A percentile compares a stretch with the other conserved stretches of the same genome.
Evolutionary conservation across 2,329 filamentous ascomycete species (phyloP).

Genomic region (Arthrobotrys iridis): DNA sequence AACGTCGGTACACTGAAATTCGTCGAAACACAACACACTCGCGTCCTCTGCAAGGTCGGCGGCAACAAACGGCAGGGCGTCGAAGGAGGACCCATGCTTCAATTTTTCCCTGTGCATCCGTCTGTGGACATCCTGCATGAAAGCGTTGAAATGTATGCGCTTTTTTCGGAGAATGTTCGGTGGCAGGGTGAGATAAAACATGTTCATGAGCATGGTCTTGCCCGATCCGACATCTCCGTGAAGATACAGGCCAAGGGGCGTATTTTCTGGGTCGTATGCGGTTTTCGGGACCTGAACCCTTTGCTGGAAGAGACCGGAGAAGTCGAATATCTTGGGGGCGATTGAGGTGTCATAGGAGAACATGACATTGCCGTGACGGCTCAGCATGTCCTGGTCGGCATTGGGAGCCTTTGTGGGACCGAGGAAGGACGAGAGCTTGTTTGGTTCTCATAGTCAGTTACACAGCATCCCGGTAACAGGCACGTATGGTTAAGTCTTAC

Average conservation of each 20-base stretch:
- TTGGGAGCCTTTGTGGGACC: constrained; percentile 71
- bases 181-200: constrained; percentile 95
- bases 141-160: constrained; percentile 98
- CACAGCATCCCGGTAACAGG: background rate
- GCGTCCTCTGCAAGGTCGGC: constrained; percentile 85
- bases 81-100: constrained; percentile 85
- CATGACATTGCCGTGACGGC: constrained; percentile 66
- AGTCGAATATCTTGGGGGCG: constrained; percentile 52
- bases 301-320: constrained; percentile 44
- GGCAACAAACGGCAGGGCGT: constrained; percentile 89
- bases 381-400: constrained; percentile 61
- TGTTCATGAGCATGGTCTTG: constrained; percentile 99
- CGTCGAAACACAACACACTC: constrained; percentile 94
- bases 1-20: constrained; percentile 98
- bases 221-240: constrained; percentile 96
- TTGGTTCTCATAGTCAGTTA: background rate
- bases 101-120: constrained; percentile 91
- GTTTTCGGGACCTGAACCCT: constrained; percentile 28
- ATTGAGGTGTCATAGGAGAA: constrained; percentile 53
- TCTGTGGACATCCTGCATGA: constrained; percentile 99
- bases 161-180: constrained; percentile 88
- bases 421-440: constrained; percentile 64
- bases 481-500: constrained; percentile 1
- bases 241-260: constrained; percentile 91
- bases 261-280: constrained; percentile 66